Percentiles rank a stretch among this genome's conserved stretches.
Conservation (phyloP, 768 basidiomycete species). For the Nidularia sp. region DNA sequence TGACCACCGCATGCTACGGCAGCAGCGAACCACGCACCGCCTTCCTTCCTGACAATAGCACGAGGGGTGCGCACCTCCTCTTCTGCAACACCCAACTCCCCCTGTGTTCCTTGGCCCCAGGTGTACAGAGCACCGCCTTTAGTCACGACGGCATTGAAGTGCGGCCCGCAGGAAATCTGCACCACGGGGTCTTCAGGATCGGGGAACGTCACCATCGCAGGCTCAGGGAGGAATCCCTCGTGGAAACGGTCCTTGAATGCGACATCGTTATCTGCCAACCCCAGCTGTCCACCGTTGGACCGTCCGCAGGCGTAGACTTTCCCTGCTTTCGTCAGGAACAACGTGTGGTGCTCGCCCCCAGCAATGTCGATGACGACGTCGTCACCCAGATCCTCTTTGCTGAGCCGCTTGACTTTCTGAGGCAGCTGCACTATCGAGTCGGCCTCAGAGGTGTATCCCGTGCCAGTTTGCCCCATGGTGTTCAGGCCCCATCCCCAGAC, state of each 20-base stretch:
- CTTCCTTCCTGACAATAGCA: slow-evolving; percentile 67
- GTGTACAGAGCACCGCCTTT: slow-evolving; percentile 63
- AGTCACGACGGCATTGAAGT: slow-evolving; percentile 72
- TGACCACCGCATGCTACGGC: slow-evolving; percentile 75
- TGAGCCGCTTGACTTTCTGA: slow-evolving; percentile 58
- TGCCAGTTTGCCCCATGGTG: slow-evolving; percentile 80
- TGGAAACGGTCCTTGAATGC: slow-evolving; percentile 53
- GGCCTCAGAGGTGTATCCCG: slow-evolving; percentile 40
- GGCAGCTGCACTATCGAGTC: slow-evolving; percentile 59
- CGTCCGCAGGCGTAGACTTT: slow-evolving; percentile 86
- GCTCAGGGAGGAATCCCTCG: slow-evolving; percentile 60
- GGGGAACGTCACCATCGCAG: slow-evolving; percentile 63
- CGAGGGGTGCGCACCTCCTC: slow-evolving; percentile 62
- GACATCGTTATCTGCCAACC: slow-evolving; percentile 66
- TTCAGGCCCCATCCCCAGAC: slow-evolving; percentile 98
- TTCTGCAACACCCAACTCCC: slow-evolving; percentile 67
- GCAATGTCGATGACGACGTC: slow-evolving; percentile 67
- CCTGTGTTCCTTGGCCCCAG: slow-evolving; percentile 78
- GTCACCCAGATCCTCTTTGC: slow-evolving; percentile 55
- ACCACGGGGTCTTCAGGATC: slow-evolving; percentile 60
- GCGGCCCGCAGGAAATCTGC: slow-evolving; percentile 62
- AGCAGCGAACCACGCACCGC: slow-evolving; percentile 64
- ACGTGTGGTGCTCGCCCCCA: slow-evolving; percentile 85
- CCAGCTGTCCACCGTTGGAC: slow-evolving; percentile 80
- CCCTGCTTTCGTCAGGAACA: slow-evolving; percentile 84